phyloP scores from a whole-genome alignment of 2,329 filamentous ascomycete genomes.

The Diaporthe amygdali region DNA sequence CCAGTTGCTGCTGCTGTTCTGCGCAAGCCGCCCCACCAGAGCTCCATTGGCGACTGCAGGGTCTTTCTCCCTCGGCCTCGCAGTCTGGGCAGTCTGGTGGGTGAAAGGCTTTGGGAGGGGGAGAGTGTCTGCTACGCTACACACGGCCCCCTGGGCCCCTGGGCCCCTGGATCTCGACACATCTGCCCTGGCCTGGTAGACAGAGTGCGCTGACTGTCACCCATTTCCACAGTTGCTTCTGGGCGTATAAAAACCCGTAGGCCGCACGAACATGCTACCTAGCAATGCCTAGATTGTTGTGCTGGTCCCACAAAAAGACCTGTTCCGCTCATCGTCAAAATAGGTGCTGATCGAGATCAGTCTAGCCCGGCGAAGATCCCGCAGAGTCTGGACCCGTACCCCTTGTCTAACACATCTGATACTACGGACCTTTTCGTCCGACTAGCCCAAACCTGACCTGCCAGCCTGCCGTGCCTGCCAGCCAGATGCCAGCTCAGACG shows the following conservation, averaged over 20 bases:
- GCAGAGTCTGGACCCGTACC: slow-evolving; percentile 2
- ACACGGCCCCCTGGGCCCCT: not conserved
- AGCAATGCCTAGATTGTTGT: not conserved
- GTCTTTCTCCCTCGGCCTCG: not conserved
- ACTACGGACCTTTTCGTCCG: slow-evolving; percentile 5
- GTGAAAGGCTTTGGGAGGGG: not conserved
- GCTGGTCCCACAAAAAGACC: slow-evolving; percentile 9
- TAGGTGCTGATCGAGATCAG: slow-evolving; percentile 1
- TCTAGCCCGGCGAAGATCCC: slow-evolving; percentile 14
- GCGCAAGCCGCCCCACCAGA: not conserved
- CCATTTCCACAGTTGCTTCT: not conserved
- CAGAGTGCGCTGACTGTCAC: not conserved
- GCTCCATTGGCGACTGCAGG: not conserved
- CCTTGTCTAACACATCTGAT: not conserved
- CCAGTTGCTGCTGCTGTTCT: not conserved
- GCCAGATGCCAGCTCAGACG: not conserved
- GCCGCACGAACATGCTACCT: not conserved
- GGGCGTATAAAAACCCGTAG: not conserved
- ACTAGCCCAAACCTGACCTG: not conserved
- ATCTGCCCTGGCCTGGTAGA: too few species aligned
- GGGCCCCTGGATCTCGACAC: not conserved
- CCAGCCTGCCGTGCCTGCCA: too few species aligned
- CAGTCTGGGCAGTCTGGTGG: too few species aligned
- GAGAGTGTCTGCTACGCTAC: not conserved
- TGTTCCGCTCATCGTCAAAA: slow-evolving; percentile 13